phyloP scores from a whole-genome alignment of 1,284 basidiomycete genomes.

The Neonothopanus nambi region DNA sequence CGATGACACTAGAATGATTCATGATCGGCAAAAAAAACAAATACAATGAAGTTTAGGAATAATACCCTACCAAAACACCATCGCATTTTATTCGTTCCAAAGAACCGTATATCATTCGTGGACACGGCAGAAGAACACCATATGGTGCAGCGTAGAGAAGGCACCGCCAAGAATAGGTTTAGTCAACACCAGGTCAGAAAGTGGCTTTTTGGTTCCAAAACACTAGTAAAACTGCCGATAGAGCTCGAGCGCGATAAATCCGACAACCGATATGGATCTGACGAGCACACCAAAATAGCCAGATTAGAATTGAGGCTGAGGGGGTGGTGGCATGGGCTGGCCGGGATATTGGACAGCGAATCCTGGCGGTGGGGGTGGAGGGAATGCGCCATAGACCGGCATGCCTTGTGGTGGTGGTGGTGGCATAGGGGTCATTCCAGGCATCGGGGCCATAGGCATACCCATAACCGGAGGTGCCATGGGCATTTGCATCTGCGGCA shows the following conservation, averaged over 20 bases:
- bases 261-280: too few relatives aligned
- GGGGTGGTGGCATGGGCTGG: conserved; percentile 24
- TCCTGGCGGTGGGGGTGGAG: conserved; percentile 53
- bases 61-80: too few relatives aligned
- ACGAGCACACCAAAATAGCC: not conserved
- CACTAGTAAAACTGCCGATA: not conserved
- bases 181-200: too few relatives aligned
- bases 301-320: conserved; percentile 14
- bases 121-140: too few relatives aligned
- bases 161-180: too few relatives aligned
- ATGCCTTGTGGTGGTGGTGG: conserved; percentile 45
- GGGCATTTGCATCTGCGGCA: conserved; percentile 43
- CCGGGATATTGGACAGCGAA: conserved; percentile 31
- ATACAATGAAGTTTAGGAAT: not conserved
- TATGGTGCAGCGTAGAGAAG: too few relatives aligned
- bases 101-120: too few relatives aligned
- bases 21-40: conserved; percentile 6
- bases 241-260: not conserved
- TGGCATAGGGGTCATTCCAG: conserved; percentile 26
- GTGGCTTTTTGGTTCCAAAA: too few relatives aligned
- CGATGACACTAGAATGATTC: not conserved
- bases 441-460: conserved; percentile 27
- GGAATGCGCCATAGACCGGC: conserved; percentile 50
- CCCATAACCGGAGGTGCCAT: conserved; percentile 32
- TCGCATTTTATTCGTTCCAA: too few relatives aligned